Percentiles rank a stretch among this genome's conserved stretches.
These are phyloP conservation scores for Ricinus communis DNA, from an alignment of 345 rosid genomes.

Conservation along the genomic window DNA sequence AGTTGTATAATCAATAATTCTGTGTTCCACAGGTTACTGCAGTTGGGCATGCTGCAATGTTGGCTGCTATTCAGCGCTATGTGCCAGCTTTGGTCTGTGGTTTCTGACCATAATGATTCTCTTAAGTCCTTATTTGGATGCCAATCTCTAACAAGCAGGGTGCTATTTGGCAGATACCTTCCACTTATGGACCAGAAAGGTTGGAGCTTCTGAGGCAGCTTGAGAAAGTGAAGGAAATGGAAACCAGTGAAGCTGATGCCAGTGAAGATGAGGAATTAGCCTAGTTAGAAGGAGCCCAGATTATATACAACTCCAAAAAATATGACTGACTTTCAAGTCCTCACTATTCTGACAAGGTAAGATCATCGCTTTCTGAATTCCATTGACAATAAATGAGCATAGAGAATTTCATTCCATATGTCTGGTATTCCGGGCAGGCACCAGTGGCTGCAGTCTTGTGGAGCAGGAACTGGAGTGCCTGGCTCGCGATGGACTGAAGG, in stretches of 20 bases:
- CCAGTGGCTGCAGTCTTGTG: slow-evolving; percentile 97
- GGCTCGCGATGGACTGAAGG: slow-evolving; percentile 75
- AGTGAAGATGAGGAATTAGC: slow-evolving; percentile 48
- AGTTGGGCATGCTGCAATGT: slow-evolving; percentile 93
- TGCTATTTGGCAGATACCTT: slow-evolving; percentile 71
- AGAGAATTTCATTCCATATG: slow-evolving; percentile 83
- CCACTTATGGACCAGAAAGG: slow-evolving; percentile 91
- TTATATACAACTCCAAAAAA: slow-evolving; percentile 22
- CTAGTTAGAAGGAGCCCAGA: slow-evolving; percentile 32
- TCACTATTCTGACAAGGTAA: neutral
- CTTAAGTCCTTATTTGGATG: neutral
- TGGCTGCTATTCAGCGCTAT: slow-evolving; percentile 95
- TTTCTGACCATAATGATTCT: slow-evolving; percentile 16
- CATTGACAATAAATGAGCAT: slow-evolving; percentile 60
- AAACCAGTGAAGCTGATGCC: slow-evolving; percentile 50
- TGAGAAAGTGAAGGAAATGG: slow-evolving; percentile 76
- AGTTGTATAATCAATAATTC: neutral
- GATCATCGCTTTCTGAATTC: slow-evolving; percentile 36
- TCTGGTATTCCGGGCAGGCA: slow-evolving; percentile 90
- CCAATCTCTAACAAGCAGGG: neutral
- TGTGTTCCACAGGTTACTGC: slow-evolving; percentile 73
- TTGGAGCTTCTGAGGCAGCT: slow-evolving; percentile 87
- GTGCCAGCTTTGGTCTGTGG: slow-evolving; percentile 69
- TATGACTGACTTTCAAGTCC: neutral
- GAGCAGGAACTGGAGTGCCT: slow-evolving; percentile 55